Base-by-base conservation (phyloP, 2,329 filamentous ascomycete genomes). In the Colletotrichum caudatum region DNA sequence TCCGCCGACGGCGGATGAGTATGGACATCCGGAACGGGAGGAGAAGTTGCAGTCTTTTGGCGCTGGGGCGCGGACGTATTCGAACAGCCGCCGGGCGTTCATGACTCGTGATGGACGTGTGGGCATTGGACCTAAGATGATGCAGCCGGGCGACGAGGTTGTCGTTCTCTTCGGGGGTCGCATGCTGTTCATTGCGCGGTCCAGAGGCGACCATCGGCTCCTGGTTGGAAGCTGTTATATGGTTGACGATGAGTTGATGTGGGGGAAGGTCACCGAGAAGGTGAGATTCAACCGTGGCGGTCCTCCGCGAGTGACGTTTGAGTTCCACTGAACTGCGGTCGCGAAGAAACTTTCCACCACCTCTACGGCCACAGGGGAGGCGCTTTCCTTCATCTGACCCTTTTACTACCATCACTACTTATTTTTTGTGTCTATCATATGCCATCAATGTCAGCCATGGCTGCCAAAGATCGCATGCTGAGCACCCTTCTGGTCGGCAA, bases 401-500 rank as follows among this genome's bases (percentile, higher is more conserved):
- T 11, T 33, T 20, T n/a, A n/a, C n/a, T 39, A 39, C 37, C 37
- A 39, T 39, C 37, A 9, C 41, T 12, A 11, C 58, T 33, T 23
- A 35, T 35, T 14, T n/a, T 20, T 12, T 4, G n/a, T 23, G 26
- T n/a, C 23, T 18, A 33, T 11, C 60, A n/a, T n/a, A 37, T 20
- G 14, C 50, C 16, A 18, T 18, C 6, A 16, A 35, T 18, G 41
- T 5, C 39, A 35, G n/a, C 23, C 14, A 44, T 59, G 18, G n/a
- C 64, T 23, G 8, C 41, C 1, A 11, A 33, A 37, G 12, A 37
- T 14, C 14, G 33, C 54, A 66, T 51, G 23, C 35, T 94, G 74
- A 89, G 91, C 76, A 87, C 98, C 76, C 91, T 98, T 74, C 90
- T 98, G 74, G 91, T 98, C 75, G 95, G 96, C 78, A 97, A 95